phyloP scores from a whole-genome alignment of 805 yeast species.

The Wickerhamiella sergipiensis region DNA sequence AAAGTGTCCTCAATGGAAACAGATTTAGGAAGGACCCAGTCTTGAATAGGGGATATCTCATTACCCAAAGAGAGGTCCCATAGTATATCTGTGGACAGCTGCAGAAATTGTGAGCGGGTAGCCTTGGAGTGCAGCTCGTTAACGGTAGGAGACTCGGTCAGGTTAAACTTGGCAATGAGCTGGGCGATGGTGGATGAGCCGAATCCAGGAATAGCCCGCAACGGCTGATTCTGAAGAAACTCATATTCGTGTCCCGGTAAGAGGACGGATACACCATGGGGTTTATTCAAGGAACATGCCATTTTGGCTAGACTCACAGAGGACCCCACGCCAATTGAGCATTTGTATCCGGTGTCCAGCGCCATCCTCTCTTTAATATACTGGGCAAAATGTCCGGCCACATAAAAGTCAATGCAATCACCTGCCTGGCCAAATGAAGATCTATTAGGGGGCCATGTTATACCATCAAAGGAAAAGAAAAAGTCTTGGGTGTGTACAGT shows the following conservation, averaged over 20 bases:
- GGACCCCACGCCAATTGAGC: conserved; percentile 23
- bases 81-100: conserved; percentile 2
- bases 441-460: conserved; percentile 13
- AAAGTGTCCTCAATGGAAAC: conserved; percentile 23
- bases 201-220: conserved; percentile 19
- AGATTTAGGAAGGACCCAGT: conserved; percentile 15
- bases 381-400: conserved; percentile 20
- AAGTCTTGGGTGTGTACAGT: conserved; percentile 17
- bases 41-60: conserved; percentile 5
- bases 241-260: conserved; percentile 16
- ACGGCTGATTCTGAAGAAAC: conserved; percentile 11
- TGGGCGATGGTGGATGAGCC: conserved; percentile 12
- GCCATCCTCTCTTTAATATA: conserved; percentile 17
- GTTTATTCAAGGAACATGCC: conserved; percentile 21
- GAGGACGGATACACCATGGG: conserved; percentile 20
- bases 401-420: conserved; percentile 11
- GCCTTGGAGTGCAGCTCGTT: conserved; percentile 3
- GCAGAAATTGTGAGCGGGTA: background rate
- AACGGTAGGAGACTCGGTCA: conserved; percentile 6
- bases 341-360: conserved; percentile 18
- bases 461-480: conserved; percentile 18
- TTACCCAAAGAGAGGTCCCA: conserved; percentile 10
- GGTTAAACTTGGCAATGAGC: background rate
- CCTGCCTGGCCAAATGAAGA: conserved; percentile 1
- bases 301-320: conserved; percentile 21